A percentile compares a stretch with the other conserved stretches of the same genome.
phyloP scores from a whole-genome alignment of 2,329 filamentous ascomycete species.

The Talaromyces sp. region DNA sequence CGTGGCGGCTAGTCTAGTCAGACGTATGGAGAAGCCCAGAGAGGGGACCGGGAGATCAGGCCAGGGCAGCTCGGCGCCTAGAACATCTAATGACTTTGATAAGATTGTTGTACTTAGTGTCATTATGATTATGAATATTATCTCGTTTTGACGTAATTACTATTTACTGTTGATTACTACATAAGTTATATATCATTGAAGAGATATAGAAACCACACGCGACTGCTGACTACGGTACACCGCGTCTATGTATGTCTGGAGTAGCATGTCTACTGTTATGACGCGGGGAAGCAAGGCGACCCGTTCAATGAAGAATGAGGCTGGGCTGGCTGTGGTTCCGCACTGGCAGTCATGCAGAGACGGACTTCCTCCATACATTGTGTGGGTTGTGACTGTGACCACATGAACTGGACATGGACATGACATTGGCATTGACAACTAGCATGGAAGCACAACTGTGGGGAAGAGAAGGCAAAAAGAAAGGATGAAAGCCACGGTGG shows the following conservation, averaged over 20 bases:
- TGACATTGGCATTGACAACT: background rate
- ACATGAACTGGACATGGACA: background rate
- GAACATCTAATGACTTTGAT: background rate
- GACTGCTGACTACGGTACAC: background rate
- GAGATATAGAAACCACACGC: conserved; percentile 3
- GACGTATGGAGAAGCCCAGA: background rate
- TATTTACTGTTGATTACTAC: background rate
- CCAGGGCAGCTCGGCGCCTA: background rate
- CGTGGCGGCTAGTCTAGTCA: conserved; percentile 11
- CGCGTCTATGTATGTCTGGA: too few relatives aligned
- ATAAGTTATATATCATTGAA: too few relatives aligned
- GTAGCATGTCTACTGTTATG: background rate
- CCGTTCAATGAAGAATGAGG: conserved; percentile 4
- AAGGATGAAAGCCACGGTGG: conserved; percentile 3
- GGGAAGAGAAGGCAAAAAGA: conserved; percentile 4
- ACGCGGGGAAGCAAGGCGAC: conserved; percentile 9
- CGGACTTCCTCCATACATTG: background rate
- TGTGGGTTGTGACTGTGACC: background rate
- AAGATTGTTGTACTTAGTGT: background rate
- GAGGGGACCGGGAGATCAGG: conserved; percentile 6
- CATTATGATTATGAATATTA: background rate
- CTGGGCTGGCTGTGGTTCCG: background rate
- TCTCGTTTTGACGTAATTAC: background rate
- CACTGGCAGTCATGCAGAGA: conserved; percentile 5
- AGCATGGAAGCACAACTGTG: conserved; percentile 7